A percentile compares a stretch with the other conserved stretches of the same genome.
Evolutionary conservation across 192 early-diverging fungal species (phyloP).

Genomic region (Pilobolus umbonatus): DNA sequence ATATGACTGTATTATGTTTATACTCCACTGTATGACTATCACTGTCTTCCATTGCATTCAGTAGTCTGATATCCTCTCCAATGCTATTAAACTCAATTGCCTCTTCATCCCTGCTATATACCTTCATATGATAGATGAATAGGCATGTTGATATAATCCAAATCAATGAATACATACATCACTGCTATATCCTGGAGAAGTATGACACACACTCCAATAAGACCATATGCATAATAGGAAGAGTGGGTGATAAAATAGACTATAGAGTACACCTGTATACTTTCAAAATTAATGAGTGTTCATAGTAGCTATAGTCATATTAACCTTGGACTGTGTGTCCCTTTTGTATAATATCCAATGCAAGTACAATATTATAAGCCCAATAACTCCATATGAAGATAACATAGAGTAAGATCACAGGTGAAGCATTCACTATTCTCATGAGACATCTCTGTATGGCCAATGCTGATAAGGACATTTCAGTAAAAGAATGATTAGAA

Average conservation of each 20-base stretch:
- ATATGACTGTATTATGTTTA: conserved; percentile 1
- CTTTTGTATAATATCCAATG: conserved; percentile 1
- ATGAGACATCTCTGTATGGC: background rate
- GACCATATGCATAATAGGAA: conserved; percentile 15
- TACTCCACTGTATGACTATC: background rate
- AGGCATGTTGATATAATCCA: background rate
- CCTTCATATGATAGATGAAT: background rate
- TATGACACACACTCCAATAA: conserved; percentile 19
- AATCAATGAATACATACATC: conserved; percentile 7
- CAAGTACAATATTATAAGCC: conserved; percentile 15
- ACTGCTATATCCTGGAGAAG: conserved; percentile 21
- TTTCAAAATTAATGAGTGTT: background rate
- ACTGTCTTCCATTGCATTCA: conserved; percentile 2
- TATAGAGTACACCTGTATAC: conserved; percentile 10
- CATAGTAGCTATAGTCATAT: background rate
- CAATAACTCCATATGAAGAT: conserved; percentile 20
- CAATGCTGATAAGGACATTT: conserved; percentile 5
- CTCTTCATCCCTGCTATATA: conserved; percentile 11
- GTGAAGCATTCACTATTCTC: conserved; percentile 15
- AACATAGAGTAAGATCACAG: conserved; percentile 2
- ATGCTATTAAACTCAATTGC: conserved; percentile 1
- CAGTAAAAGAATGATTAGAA: background rate
- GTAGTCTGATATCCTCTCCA: conserved; percentile 16
- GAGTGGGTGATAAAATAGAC: conserved; percentile 21
- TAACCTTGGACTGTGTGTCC: conserved; percentile 19